Evolutionary conservation across 2,329 filamentous ascomycete genomes (phyloP), one percentile per base, ranked within the genome.

Genomic region (Sporothrix inflata): DNA sequence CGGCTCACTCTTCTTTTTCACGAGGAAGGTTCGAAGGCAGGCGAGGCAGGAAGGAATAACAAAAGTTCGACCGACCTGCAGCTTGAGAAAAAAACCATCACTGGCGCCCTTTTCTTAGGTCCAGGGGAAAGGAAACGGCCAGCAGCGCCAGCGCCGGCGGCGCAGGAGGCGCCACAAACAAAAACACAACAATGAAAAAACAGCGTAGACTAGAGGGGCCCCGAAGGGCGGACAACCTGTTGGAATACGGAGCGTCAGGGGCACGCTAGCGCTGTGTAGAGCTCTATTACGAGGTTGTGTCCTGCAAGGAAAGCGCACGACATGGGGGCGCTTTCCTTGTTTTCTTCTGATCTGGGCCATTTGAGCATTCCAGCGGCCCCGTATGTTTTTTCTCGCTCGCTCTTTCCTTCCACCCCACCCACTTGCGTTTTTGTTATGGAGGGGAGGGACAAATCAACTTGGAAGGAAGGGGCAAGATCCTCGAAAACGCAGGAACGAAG

Each of bases 401-500:
- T 69, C 49, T 47, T 57, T 53, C 67, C 51, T 45, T 69, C 47
- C 24, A 27, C 19, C 34, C 47, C 65, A 51, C 30, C 30, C 21
- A 49, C 24, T 66, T 24, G 57, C 34, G 45, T 27, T 68, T 16
- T 53, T 68, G 45, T 51, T 67, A 14, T 67, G 42, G 27, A 51
- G 47, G 65, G 40, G 19, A 53, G 27, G 11, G 45, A 51, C 27
- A 55, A 27, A 27, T 30, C 19, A 21, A 51, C 27, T 53, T 53
- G 65, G 45, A 68, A 68, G 65, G 65, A 68, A 66, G 61, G 45
- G 45, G 27, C 47, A 40, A 69, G 47, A 42, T 55, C 34, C 47
- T 55, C 66, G 12, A 66, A 67, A 66, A 67, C 12, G 63, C 63
- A 57, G 47, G 49, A 42, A 53, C 66, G 45, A 19, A 49, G 63